A percentile compares a stretch with the other conserved stretches of the same genome.
These are phyloP conservation scores for Chlamydomonas schloesseri DNA, from an alignment of 139 green algal species.

Conservation along the genomic window DNA sequence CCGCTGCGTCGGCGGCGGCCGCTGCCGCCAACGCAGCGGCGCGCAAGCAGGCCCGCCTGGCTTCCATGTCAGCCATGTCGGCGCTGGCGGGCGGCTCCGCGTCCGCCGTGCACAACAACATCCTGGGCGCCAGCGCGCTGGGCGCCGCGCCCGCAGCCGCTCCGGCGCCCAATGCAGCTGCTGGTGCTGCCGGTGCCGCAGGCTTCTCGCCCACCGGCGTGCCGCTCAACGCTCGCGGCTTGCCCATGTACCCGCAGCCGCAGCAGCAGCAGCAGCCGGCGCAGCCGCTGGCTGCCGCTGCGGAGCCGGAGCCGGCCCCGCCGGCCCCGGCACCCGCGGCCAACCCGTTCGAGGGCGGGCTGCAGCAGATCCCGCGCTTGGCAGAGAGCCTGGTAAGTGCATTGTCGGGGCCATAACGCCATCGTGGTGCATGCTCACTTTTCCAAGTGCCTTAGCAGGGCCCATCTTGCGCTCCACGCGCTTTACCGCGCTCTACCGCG, in stretches of 20 bases:
- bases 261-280: background rate
- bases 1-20: background rate
- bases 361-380: conserved; percentile 51
- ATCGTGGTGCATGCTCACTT: no score
- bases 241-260: background rate
- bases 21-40: background rate
- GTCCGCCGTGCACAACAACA: background rate
- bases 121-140: background rate
- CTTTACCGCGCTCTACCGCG: no score
- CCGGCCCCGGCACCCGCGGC: conserved; percentile 1
- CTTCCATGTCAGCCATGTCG: conserved; percentile 11
- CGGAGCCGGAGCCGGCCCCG: background rate
- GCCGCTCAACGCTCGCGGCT: background rate
- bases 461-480: no score
- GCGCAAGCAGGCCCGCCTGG: background rate
- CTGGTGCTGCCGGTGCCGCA: background rate
- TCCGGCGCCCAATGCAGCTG: background rate
- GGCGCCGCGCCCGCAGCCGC: background rate
- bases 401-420: no score
- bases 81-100: conserved; percentile 73
- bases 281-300: no score
- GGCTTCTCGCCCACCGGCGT: no score
- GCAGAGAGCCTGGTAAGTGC: conserved; percentile 53
- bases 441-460: no score
- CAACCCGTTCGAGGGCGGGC: background rate